Percentiles rank a stretch among this genome's conserved stretches.
Conservation (phyloP, 257 asterid genomes). For the Plantago ovata region DNA sequence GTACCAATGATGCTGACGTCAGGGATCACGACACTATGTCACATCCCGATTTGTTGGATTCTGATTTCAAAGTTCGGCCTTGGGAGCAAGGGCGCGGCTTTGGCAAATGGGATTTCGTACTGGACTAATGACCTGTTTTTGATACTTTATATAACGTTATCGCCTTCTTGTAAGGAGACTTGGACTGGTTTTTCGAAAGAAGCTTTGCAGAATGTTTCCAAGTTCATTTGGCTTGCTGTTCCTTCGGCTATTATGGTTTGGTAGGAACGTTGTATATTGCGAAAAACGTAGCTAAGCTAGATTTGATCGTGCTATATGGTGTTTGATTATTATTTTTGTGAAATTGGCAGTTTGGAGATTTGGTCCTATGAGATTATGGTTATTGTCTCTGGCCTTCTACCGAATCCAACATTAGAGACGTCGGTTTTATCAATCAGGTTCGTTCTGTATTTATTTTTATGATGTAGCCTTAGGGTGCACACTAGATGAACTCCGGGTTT, state of each 20-base stretch:
- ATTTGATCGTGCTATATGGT: neutral
- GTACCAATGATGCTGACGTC: conserved; percentile 66
- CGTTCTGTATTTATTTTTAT: neutral
- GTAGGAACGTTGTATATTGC: neutral
- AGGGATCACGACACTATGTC: conserved; percentile 46
- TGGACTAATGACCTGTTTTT: conserved; percentile 56
- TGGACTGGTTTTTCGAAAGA: conserved; percentile 60
- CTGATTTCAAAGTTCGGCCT: conserved; percentile 46
- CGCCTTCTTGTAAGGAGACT: conserved; percentile 51
- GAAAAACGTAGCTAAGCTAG: neutral
- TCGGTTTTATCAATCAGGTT: conserved; percentile 73
- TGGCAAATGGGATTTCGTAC: conserved; percentile 57
- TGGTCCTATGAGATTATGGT: conserved; percentile 84
- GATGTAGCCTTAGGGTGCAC: too few relatives aligned
- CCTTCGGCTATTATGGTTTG: conserved; percentile 1
- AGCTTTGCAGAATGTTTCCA: conserved; percentile 40
- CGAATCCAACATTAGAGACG: conserved; percentile 66
- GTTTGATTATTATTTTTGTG: neutral
- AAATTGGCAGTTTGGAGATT: conserved; percentile 54
- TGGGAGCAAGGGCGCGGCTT: conserved; percentile 72
- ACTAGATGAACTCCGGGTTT: too few relatives aligned
- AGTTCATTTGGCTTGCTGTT: conserved; percentile 2
- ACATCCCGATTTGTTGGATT: conserved; percentile 53
- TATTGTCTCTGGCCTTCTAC: conserved; percentile 66
- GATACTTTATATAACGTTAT: conserved; percentile 37